Evolutionary conservation across 257 asterid genomes (phyloP).

Genomic region (Thymus quinquecostatus): DNA sequence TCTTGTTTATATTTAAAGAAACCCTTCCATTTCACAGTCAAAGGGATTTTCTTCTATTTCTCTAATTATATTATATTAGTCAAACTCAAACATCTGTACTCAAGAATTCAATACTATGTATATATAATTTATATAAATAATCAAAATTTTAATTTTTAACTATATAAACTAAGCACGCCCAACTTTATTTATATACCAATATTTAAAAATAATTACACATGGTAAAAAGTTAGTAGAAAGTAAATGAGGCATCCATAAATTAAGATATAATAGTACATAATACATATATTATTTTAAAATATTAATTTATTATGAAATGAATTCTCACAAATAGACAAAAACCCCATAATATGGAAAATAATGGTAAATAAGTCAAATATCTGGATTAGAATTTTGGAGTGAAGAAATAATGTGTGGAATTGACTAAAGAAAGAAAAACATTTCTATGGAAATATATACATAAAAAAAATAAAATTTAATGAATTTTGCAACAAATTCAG

Average conservation of each 20-base stretch:
- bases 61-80: slow-evolving; percentile 26
- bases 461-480: not conserved
- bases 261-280: no score
- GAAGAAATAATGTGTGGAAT: not conserved
- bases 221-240: not conserved
- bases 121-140: not conserved
- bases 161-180: slow-evolving; percentile 27
- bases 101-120: slow-evolving; percentile 1
- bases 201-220: not conserved
- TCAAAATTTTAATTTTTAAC: not conserved
- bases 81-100: slow-evolving; percentile 30
- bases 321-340: not conserved
- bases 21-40: slow-evolving; percentile 31
- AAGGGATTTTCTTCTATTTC: slow-evolving; percentile 6
- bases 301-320: not conserved
- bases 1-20: slow-evolving; percentile 29
- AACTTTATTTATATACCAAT: not conserved
- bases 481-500: not conserved
- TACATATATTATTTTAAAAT: no score
- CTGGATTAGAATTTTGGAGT: not conserved
- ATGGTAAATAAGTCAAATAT: not conserved
- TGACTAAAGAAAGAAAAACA: not conserved
- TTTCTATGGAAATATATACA: not conserved
- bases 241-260: no score
- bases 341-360: not conserved